Percentiles rank a stretch among this genome's conserved stretches.
Evolutionary conservation across 164 flowering plant species (phyloP).

Genomic region (Kalanchoe fedtschenkoi): DNA sequence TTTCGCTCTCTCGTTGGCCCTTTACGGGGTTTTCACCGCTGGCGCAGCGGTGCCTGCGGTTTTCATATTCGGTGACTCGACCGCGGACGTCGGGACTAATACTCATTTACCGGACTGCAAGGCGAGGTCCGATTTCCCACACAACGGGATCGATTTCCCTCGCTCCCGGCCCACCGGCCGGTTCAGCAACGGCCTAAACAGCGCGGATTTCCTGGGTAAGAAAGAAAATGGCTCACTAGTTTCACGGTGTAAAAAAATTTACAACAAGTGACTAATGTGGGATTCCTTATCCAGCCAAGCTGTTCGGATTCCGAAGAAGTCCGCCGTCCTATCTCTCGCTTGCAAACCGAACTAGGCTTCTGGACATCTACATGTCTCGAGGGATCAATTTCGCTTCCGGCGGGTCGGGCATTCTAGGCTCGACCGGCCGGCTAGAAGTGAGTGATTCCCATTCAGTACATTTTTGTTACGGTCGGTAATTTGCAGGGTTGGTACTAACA

Average conservation of each 20-base stretch:
- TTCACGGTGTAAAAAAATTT: neutral
- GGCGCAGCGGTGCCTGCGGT: slow-evolving; percentile 17
- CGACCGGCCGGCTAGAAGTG: slow-evolving; percentile 20
- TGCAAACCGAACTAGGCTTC: neutral
- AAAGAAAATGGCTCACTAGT: neutral
- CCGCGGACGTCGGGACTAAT: slow-evolving; percentile 53
- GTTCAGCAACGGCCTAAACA: slow-evolving; percentile 56
- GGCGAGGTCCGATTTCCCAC: slow-evolving; percentile 27
- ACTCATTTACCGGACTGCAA: slow-evolving; percentile 15
- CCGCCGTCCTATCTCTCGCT: slow-evolving; percentile 35
- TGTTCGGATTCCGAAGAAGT: slow-evolving; percentile 27
- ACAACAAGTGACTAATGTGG: neutral
- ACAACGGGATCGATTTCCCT: slow-evolving; percentile 48
- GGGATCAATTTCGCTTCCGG: slow-evolving; percentile 57
- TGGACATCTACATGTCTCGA: slow-evolving; percentile 9
- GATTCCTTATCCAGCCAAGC: slow-evolving; percentile 14
- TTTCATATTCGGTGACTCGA: slow-evolving; percentile 52
- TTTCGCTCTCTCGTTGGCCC: slow-evolving; percentile 10
- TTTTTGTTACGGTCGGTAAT: no score
- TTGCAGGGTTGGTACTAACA: no score
- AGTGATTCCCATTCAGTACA: no score
- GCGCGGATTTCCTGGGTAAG: slow-evolving; percentile 38
- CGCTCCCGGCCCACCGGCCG: slow-evolving; percentile 32
- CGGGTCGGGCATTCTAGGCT: slow-evolving; percentile 35
- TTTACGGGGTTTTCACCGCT: slow-evolving; percentile 3